These are phyloP conservation scores for Entomortierella chlamydospora DNA, from an alignment of 192 early-diverging fungal species.

Conservation along the genomic window DNA sequence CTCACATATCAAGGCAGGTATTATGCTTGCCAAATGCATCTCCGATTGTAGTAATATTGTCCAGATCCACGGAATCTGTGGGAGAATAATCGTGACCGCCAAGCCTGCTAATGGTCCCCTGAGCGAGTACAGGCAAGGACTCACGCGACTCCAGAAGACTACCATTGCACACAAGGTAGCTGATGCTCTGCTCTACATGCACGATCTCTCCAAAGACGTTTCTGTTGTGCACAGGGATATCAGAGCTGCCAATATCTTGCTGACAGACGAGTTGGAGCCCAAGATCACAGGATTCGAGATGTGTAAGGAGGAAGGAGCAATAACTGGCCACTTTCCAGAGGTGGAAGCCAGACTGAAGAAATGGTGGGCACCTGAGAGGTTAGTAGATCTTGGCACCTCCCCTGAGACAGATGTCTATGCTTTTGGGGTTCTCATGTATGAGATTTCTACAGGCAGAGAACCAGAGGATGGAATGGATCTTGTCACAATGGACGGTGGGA, in stretches of 20 bases:
- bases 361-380: conserved; percentile 32
- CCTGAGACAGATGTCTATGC: conserved; percentile 18
- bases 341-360: background rate
- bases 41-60: conserved; percentile 5
- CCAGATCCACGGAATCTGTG: conserved; percentile 25
- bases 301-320: conserved; percentile 8
- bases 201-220: background rate
- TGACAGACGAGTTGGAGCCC: conserved; percentile 18
- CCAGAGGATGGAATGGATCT: conserved; percentile 23
- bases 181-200: conserved; percentile 18
- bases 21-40: conserved; percentile 13
- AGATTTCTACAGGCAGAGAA: conserved; percentile 30
- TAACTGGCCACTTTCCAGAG: conserved; percentile 4
- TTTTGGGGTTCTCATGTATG: conserved; percentile 40
- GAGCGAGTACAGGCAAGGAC: background rate
- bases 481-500: background rate
- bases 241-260: conserved; percentile 34
- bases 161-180: conserved; percentile 26
- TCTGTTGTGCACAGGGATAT: conserved; percentile 30
- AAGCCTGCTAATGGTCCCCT: conserved; percentile 19
- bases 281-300: conserved; percentile 35
- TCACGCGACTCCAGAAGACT: conserved; percentile 19
- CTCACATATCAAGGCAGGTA: background rate
- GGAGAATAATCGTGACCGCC: conserved; percentile 22
- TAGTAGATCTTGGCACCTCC: background rate